These are phyloP conservation scores for Pulveroboletus sp. DNA, from an alignment of 768 basidiomycete genomes.

Conservation along the genomic window DNA sequence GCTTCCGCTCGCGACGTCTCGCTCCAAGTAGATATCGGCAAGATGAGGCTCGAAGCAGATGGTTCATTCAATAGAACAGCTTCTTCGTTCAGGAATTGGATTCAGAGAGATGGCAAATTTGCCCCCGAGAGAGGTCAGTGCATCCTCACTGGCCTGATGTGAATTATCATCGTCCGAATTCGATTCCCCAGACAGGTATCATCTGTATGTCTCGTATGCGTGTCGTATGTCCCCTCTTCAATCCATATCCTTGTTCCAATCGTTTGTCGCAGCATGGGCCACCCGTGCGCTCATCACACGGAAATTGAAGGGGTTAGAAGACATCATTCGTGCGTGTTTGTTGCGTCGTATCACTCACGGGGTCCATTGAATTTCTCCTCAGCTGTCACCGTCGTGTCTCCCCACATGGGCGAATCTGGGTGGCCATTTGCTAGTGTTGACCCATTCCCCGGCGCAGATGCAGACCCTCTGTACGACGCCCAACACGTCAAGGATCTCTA, in stretches of 20 bases:
- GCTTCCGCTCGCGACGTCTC: conserved; percentile 30
- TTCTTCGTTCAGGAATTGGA: conserved; percentile 50
- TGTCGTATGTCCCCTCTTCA: conserved; percentile 55
- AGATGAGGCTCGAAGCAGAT: conserved; percentile 49
- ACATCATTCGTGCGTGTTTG: conserved; percentile 61
- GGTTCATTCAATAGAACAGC: conserved; percentile 62
- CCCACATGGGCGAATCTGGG: conserved; percentile 76
- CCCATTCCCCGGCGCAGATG: conserved; percentile 65
- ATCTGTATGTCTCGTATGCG: conserved; percentile 82
- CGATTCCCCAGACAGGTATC: conserved; percentile 65
- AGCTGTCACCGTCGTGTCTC: conserved; percentile 83
- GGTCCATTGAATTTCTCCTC: background rate
- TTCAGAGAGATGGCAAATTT: conserved; percentile 56
- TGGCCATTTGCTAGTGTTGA: conserved; percentile 82
- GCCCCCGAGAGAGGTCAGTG: conserved; percentile 69
- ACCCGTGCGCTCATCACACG: conserved; percentile 84
- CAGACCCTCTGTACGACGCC: conserved; percentile 66
- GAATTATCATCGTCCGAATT: background rate
- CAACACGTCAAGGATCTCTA: conserved; percentile 84
- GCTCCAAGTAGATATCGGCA: conserved; percentile 47
- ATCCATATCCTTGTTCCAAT: background rate
- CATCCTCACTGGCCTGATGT: background rate
- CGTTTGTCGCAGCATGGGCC: conserved; percentile 71
- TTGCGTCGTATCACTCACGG: background rate
- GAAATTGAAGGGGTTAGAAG: conserved; percentile 88